These are phyloP conservation scores for Spizellomyces sp. DNA, from an alignment of 192 early-diverging fungal genomes.

Conservation along the genomic window DNA sequence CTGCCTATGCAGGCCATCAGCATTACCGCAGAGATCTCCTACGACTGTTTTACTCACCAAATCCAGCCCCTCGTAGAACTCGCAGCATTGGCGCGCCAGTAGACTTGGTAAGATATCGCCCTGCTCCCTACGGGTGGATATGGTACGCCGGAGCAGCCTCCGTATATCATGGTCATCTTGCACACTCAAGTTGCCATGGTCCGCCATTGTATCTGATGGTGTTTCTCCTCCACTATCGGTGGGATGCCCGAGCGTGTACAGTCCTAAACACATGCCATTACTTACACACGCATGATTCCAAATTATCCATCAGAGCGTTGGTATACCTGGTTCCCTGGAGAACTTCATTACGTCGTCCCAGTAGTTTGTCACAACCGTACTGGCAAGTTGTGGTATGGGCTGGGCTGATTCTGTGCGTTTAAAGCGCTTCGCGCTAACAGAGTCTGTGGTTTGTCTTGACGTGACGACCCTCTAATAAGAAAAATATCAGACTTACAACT, in stretches of 20 bases:
- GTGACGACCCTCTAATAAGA: too few relatives aligned
- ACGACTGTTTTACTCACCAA: conserved; percentile 28
- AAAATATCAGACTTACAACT: too few relatives aligned
- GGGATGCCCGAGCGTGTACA: conserved; percentile 3
- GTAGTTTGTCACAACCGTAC: conserved; percentile 28
- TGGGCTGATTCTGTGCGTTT: neutral
- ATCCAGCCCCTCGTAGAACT: conserved; percentile 35
- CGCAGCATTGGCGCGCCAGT: conserved; percentile 33
- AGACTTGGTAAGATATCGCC: conserved; percentile 38
- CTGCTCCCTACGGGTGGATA: conserved; percentile 25
- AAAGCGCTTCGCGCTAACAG: too few relatives aligned
- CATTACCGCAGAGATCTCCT: neutral
- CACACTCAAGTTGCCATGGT: neutral
- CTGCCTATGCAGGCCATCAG: conserved; percentile 14
- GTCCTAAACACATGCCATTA: neutral
- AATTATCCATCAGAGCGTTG: neutral
- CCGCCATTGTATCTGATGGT: too few relatives aligned
- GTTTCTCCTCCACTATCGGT: too few relatives aligned
- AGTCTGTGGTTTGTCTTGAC: too few relatives aligned
- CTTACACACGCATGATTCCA: too few relatives aligned
- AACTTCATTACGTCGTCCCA: conserved; percentile 42
- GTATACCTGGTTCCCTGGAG: conserved; percentile 20
- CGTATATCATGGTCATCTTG: conserved; percentile 17
- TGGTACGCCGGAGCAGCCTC: conserved; percentile 22
- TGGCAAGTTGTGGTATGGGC: conserved; percentile 3